A percentile compares a stretch with the other conserved stretches of the same genome.
Conservation (phyloP, 805 yeast species). For the Yarrowia deformans region DNA sequence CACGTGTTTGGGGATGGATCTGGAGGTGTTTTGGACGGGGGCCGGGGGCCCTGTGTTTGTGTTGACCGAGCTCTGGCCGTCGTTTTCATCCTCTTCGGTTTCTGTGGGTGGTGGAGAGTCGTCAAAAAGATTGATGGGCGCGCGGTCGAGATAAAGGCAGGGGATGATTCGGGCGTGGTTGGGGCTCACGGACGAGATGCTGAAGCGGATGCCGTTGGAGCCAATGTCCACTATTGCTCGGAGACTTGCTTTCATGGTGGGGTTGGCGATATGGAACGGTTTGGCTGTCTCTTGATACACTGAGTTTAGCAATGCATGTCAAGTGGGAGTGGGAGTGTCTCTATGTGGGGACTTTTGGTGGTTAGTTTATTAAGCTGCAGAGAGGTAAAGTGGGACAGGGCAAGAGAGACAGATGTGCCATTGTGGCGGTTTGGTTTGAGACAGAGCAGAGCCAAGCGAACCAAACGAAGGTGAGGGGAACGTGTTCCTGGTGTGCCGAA, state of each 20-base stretch:
- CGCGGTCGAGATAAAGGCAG: slow-evolving; percentile 75
- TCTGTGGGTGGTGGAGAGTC: slow-evolving; percentile 29
- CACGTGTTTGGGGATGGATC: slow-evolving; percentile 53
- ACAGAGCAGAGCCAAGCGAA: neutral
- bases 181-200: slow-evolving; percentile 71
- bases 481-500: neutral
- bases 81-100: slow-evolving; percentile 33
- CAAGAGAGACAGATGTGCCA: neutral
- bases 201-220: slow-evolving; percentile 75
- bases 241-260: slow-evolving; percentile 39
- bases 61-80: slow-evolving; percentile 38
- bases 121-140: slow-evolving; percentile 67
- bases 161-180: slow-evolving; percentile 80
- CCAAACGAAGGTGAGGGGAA: slow-evolving; percentile 12
- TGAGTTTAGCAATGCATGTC: slow-evolving; percentile 39
- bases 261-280: too few species aligned
- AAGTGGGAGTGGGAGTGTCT: slow-evolving; percentile 5
- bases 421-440: slow-evolving; percentile 9
- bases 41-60: slow-evolving; percentile 27
- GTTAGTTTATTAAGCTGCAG: slow-evolving; percentile 8
- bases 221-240: slow-evolving; percentile 77
- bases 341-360: slow-evolving; percentile 3
- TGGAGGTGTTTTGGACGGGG: slow-evolving; percentile 23
- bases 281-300: too few species aligned
- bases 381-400: slow-evolving; percentile 12